Evolutionary conservation across 1,139 yeast species (phyloP).

Genomic region (Zygoascus meyerae): DNA sequence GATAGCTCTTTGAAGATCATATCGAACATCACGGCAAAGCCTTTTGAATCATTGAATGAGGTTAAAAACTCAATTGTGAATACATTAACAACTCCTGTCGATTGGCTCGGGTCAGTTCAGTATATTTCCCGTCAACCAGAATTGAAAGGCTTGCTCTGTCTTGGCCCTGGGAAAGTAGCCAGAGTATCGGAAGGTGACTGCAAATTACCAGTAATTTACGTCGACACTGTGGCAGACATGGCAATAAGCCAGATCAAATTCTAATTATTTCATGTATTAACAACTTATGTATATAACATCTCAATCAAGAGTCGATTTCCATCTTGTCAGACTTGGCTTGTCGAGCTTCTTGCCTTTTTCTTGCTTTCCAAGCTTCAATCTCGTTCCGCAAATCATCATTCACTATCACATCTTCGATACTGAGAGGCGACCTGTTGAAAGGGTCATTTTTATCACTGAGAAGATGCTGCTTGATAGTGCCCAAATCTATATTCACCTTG

Average conservation of each 20-base stretch:
- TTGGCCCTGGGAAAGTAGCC: constrained; percentile 32
- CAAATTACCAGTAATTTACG: constrained; percentile 10
- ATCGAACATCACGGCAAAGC: constrained; percentile 33
- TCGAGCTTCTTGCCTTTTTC: constrained; percentile 15
- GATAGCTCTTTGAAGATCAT: constrained; percentile 19
- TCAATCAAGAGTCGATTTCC: constrained; percentile 5
- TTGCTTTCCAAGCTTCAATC: constrained; percentile 52
- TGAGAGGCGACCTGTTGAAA: constrained; percentile 87
- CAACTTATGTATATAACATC: neutral
- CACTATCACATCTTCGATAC: constrained; percentile 79
- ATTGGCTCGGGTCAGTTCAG: constrained; percentile 30
- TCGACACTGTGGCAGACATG: constrained; percentile 12
- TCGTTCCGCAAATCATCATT: constrained; percentile 55
- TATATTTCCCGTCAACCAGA: constrained; percentile 16
- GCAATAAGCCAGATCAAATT: no score
- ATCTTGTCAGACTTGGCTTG: constrained; percentile 1
- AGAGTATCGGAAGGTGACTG: constrained; percentile 16
- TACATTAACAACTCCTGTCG: constrained; percentile 30
- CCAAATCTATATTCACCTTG: constrained; percentile 74
- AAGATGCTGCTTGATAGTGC: constrained; percentile 89
- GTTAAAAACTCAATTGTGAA: constrained; percentile 24
- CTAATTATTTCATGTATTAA: no score
- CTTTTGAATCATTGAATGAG: constrained; percentile 29
- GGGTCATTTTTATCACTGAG: constrained; percentile 96
- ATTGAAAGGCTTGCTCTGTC: constrained; percentile 21